Evolutionary conservation across 805 yeast genomes (phyloP), one percentile per base, ranked within the genome.

Genomic region (Metschnikowia henanensis): DNA sequence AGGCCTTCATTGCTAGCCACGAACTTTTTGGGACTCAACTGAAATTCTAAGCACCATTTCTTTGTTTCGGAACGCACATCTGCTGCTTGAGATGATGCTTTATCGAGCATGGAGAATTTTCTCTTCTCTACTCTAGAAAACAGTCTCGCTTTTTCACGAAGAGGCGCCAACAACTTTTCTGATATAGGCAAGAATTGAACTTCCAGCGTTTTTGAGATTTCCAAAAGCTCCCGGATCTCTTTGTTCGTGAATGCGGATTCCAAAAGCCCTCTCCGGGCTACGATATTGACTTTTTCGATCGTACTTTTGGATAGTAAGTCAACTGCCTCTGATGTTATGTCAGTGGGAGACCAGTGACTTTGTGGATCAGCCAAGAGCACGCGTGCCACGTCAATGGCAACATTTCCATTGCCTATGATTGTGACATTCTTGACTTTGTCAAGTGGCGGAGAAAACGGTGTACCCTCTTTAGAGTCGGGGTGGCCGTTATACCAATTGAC

Each of bases 401-500:
- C 99, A 60, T 94, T 94, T 35, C 99, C 99, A 62, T 91, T 92
- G 6, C 99, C 99, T n/a, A 94, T 77, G 25, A 94, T 83, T 0
- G 85, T 79, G 1, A 89, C 96, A 30, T 75, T 71, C 47, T 77
- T 75, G 3, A 83, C 82, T 23, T 75, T 65, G 2, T 74, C 72
- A 54, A 92, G 70, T n/a, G 81, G 81, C 5, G 88, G 85, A 10
- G 20, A 17, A 9, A 68, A 68, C 4, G 45, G 34, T 42, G 61
- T 61, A 10, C 32, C 39, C 22, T 45, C 37, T 13, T 45, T 39
- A 17, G 72, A 64, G 29, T 77, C 81, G 0, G 97, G 96, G 53
- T 83, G 85, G 0, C 96, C 95, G 57, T 94, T 94, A 64, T 94
- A 94, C 99, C 99, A 94, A 35, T 88, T 94, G 20, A 94, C 98